A percentile compares a stretch with the other conserved stretches of the same genome.
Conservation (phyloP, 805 yeast genomes). For the Sugiyamaella marilandica region DNA sequence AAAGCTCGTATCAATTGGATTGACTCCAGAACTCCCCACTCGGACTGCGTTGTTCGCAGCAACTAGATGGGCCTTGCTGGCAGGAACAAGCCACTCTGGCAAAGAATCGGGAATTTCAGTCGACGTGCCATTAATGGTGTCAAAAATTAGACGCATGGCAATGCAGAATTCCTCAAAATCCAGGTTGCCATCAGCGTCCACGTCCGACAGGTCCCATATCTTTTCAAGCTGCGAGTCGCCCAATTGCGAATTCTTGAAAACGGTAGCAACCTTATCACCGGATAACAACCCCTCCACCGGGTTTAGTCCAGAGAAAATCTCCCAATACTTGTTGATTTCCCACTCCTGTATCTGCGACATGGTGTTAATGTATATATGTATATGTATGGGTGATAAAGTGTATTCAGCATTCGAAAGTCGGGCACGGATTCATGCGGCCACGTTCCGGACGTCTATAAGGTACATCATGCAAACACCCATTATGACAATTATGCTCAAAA, state of each 20-base stretch:
- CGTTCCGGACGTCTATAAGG: too few relatives aligned
- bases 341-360: constrained; percentile 69
- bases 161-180: constrained; percentile 98
- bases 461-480: too few relatives aligned
- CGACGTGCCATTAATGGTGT: constrained; percentile 70
- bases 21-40: constrained; percentile 14
- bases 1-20: neutral
- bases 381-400: neutral
- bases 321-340: constrained; percentile 98
- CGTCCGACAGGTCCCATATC: constrained; percentile 84
- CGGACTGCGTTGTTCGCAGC: constrained; percentile 68
- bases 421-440: too few relatives aligned
- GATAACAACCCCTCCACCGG: constrained; percentile 75
- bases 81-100: constrained; percentile 92
- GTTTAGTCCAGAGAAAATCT: constrained; percentile 83
- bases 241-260: constrained; percentile 83
- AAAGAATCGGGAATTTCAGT: constrained; percentile 61
- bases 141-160: constrained; percentile 93
- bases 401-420: neutral
- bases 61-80: constrained; percentile 77
- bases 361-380: too few relatives aligned
- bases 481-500: too few relatives aligned
- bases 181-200: constrained; percentile 83
- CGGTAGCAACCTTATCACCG: constrained; percentile 81
- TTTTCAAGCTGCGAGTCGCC: constrained; percentile 69